A percentile compares a stretch with the other conserved stretches of the same genome.
These are phyloP conservation scores for Candida sanyaensis DNA, from an alignment of 1,139 yeast genomes.

Conservation along the genomic window DNA sequence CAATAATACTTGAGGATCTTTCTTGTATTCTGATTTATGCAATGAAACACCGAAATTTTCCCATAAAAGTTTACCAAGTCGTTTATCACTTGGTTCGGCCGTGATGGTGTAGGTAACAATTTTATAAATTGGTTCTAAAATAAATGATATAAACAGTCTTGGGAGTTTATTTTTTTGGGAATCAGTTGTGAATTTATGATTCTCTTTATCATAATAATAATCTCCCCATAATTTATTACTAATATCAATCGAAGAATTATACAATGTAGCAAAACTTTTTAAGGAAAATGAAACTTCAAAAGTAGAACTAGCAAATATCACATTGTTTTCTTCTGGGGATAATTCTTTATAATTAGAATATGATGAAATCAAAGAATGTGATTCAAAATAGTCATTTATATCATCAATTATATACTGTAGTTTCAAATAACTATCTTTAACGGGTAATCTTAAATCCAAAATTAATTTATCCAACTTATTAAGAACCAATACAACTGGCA, in stretches of 20 bases:
- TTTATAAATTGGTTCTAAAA: slow-evolving; percentile 82
- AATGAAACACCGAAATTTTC: slow-evolving; percentile 47
- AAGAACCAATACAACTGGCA: slow-evolving; percentile 62
- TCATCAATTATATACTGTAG: slow-evolving; percentile 62
- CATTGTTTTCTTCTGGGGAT: slow-evolving; percentile 68
- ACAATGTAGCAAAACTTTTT: slow-evolving; percentile 61
- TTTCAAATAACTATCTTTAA: slow-evolving; percentile 71
- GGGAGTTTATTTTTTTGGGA: slow-evolving; percentile 28
- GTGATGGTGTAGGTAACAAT: slow-evolving; percentile 64
- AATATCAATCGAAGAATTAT: slow-evolving; percentile 42
- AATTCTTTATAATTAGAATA: slow-evolving; percentile 34
- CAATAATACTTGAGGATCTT: slow-evolving; percentile 62
- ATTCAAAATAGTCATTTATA: slow-evolving; percentile 53
- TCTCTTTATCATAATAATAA: slow-evolving; percentile 48
- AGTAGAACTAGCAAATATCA: slow-evolving; percentile 71
- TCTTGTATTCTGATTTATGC: slow-evolving; percentile 35
- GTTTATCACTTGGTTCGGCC: slow-evolving; percentile 45
- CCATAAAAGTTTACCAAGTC: slow-evolving; percentile 41
- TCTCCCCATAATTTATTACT: slow-evolving; percentile 77
- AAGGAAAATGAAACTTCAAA: slow-evolving; percentile 67
- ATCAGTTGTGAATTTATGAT: slow-evolving; percentile 46
- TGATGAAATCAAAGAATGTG: slow-evolving; percentile 22
- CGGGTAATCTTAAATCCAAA: slow-evolving; percentile 75
- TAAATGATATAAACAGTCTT: slow-evolving; percentile 67
- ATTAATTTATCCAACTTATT: slow-evolving; percentile 84